Conservation (phyloP, 345 rosid genomes). For the Limnanthes douglasii region DNA sequence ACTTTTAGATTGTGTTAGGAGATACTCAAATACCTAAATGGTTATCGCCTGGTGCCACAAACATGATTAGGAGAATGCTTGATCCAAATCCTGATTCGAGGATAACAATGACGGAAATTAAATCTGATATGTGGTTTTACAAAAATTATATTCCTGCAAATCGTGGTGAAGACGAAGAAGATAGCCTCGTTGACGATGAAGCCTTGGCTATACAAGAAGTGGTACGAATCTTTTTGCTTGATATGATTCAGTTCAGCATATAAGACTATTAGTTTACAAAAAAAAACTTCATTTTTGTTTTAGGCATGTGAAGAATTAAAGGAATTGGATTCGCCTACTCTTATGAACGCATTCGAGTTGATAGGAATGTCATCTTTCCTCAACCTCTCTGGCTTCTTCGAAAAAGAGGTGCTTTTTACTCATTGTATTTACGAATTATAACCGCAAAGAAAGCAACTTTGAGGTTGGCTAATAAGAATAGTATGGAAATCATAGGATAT, state of each 20-base stretch:
- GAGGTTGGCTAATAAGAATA: background rate
- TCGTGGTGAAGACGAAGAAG: conserved; percentile 59
- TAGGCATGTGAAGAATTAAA: conserved; percentile 37
- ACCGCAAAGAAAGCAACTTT: no score
- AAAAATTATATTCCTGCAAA: conserved; percentile 41
- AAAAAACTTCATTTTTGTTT: conserved; percentile 3
- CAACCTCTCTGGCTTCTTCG: conserved; percentile 88
- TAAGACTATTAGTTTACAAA: no score
- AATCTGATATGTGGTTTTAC: conserved; percentile 67
- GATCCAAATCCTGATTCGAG: conserved; percentile 71
- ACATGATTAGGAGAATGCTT: conserved; percentile 58
- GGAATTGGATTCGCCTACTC: conserved; percentile 37
- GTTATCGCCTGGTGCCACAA: conserved; percentile 68
- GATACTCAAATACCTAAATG: conserved; percentile 68
- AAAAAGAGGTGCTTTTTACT: conserved; percentile 88
- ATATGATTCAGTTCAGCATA: no score
- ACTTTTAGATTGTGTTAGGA: conserved; percentile 70
- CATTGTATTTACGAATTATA: no score
- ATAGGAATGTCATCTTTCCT: conserved; percentile 96
- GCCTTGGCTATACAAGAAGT: conserved; percentile 37
- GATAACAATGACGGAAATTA: conserved; percentile 46
- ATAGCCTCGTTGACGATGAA: conserved; percentile 28
- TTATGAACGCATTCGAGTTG: conserved; percentile 78
- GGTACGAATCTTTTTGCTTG: conserved; percentile 21
- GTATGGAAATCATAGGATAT: conserved; percentile 42